These are phyloP conservation scores for Laguncularia racemosa DNA, from an alignment of 345 rosid genomes.

Conservation along the genomic window DNA sequence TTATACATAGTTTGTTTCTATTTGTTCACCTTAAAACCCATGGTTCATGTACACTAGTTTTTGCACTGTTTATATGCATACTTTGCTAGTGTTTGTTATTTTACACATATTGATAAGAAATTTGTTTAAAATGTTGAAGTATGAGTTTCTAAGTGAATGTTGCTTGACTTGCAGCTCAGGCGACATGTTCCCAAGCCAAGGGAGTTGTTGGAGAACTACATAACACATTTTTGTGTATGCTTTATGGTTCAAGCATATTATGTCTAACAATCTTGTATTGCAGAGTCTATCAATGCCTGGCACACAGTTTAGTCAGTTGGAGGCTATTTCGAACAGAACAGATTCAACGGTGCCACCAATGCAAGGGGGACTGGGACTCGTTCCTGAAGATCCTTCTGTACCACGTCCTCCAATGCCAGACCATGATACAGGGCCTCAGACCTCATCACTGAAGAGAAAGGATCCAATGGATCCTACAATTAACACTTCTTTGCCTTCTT, in stretches of 20 bases:
- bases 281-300: conserved; percentile 32
- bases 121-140: no score
- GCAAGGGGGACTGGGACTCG: conserved; percentile 26
- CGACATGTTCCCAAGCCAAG: no score
- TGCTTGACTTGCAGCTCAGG: no score
- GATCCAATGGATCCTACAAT: conserved; percentile 33
- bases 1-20: no score
- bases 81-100: no score
- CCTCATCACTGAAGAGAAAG: conserved; percentile 42
- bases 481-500: conserved; percentile 21
- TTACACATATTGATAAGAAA: no score
- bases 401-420: conserved; percentile 24
- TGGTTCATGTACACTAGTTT: no score
- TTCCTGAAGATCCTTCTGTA: conserved; percentile 13
- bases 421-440: conserved; percentile 27
- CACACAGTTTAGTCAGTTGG: conserved; percentile 36
- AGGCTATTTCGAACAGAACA: conserved; percentile 26
- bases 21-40: no score
- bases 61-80: no score
- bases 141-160: no score
- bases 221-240: conserved; percentile 18
- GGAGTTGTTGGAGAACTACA: not conserved
- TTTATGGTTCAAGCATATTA: conserved; percentile 17
- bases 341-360: conserved; percentile 30
- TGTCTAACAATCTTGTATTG: conserved; percentile 50